Base-by-base conservation (phyloP, 352 stramenopile genomes). In the Elongisporangium anandrum region DNA sequence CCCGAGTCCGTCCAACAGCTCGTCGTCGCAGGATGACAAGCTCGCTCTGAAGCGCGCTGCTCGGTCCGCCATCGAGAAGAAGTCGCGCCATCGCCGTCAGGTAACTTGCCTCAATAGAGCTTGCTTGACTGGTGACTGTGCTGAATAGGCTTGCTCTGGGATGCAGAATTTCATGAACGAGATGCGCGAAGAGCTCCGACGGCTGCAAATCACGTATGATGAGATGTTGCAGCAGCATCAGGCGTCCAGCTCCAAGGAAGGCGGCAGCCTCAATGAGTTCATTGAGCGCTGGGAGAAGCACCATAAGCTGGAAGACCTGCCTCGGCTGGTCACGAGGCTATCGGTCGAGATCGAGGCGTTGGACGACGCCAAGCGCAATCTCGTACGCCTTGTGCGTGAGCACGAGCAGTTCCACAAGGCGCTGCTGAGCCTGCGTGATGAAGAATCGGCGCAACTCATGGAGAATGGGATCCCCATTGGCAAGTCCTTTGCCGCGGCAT, bases 51-150 rank as follows among this genome's bases (percentile, higher is more conserved):
- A 41, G 29, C 75, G 79, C 34, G 73, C 75, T 20, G 59, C 75
- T 22, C 73, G 79, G 29, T 86, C 79, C 12, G 79, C 76, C 21
- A 88, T 88, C 50, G 79, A 88, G 65, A 80, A 78, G 57, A 82
- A 85, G 57, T 88, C 72, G 26, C 50, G 72, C 22, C 69, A 81
- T 52, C 47, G 69, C 19, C 61, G 69, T 10, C 66, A 78, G 41
- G 59, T 41, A 41, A 41, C 5, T 8, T 41, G 29, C 6, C 6
- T 4, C 1, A 15, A 41, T 8, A 8, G 5, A 41, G 5, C 29
- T 41, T 41, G 9, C 29, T 41, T 41, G 29, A 13, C 29, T 41
- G 29, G 29, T 15, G 5, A 41, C 9, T 8, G 29, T 41, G 4
- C 9, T 41, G 2, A 9, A 41, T 8, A 2, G 9, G 13, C 9